Conservation (phyloP, 1,139 yeast genomes). For the Magnusiomyces paraingens region DNA sequence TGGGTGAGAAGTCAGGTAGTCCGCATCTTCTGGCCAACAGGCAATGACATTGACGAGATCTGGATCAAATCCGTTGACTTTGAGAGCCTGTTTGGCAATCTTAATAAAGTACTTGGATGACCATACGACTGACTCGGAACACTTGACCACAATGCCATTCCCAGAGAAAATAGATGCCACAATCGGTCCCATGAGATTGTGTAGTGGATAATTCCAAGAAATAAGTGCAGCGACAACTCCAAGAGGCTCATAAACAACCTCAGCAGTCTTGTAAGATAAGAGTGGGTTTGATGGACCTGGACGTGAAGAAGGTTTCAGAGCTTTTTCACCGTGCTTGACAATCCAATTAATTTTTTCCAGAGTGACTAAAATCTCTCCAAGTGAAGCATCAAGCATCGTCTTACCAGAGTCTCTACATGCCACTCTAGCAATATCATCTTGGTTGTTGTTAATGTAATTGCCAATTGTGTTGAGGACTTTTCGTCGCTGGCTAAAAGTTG, state of each 20-base stretch:
- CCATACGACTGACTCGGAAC: conserved; percentile 96
- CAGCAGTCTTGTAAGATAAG: conserved; percentile 81
- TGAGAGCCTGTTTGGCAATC: conserved; percentile 64
- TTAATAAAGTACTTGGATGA: conserved; percentile 72
- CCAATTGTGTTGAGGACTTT: conserved; percentile 64
- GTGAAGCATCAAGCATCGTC: conserved; percentile 89
- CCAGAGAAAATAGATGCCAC: conserved; percentile 87
- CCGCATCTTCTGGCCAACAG: conserved; percentile 79
- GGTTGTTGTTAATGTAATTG: conserved; percentile 69
- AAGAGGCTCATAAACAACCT: conserved; percentile 86
- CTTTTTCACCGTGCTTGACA: conserved; percentile 68
- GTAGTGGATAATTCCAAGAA: conserved; percentile 93
- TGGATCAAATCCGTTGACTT: conserved; percentile 67
- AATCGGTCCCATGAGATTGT: conserved; percentile 86
- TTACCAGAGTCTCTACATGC: conserved; percentile 97
- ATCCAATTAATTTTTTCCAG: conserved; percentile 90
- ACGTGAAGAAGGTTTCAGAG: conserved; percentile 64
- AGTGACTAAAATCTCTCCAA: conserved; percentile 90
- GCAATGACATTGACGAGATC: conserved; percentile 74
- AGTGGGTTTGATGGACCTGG: conserved; percentile 83
- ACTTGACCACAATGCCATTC: conserved; percentile 81
- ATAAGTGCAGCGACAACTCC: conserved; percentile 84
- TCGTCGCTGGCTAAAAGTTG: conserved; percentile 59
- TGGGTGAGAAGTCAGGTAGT: conserved; percentile 75
- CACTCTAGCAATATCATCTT: conserved; percentile 77